Conservation (phyloP, 768 basidiomycete species). For the Rhizopogon salebrosus region DNA sequence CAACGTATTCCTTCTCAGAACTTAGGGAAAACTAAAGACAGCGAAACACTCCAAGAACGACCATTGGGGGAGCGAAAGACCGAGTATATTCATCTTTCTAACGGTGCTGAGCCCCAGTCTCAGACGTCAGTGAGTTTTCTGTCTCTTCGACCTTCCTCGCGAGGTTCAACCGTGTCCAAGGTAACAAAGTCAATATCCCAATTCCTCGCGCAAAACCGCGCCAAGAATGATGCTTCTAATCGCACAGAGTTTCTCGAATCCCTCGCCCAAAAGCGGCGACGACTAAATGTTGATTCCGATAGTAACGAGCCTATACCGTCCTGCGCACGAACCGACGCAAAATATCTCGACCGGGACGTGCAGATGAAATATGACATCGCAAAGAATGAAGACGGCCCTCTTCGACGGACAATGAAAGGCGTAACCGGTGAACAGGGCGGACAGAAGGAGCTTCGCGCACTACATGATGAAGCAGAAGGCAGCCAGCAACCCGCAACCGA, state of each 20-base stretch:
- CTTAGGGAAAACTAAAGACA: constrained; percentile 26
- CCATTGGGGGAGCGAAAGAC: constrained; percentile 67
- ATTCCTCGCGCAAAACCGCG: constrained; percentile 66
- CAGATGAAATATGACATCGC: constrained; percentile 88
- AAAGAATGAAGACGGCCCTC: constrained; percentile 76
- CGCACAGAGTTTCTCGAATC: constrained; percentile 67
- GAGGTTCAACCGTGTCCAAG: constrained; percentile 29
- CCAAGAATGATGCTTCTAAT: constrained; percentile 73
- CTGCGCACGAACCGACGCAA: constrained; percentile 74
- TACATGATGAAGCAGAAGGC: constrained; percentile 30
- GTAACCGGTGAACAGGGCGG: constrained; percentile 8
- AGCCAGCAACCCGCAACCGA: constrained; percentile 54
- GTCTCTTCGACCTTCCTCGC: background rate
- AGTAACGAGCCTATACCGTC: constrained; percentile 36
- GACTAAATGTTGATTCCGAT: constrained; percentile 31
- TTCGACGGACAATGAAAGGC: constrained; percentile 52
- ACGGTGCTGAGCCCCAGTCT: constrained; percentile 42
- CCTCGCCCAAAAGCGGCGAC: constrained; percentile 48
- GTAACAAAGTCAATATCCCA: constrained; percentile 66
- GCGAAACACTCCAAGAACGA: constrained; percentile 21
- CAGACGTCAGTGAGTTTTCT: constrained; percentile 51
- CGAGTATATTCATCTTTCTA: constrained; percentile 49
- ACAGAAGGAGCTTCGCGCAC: constrained; percentile 6
- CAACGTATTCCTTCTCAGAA: constrained; percentile 13
- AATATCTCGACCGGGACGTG: constrained; percentile 60